A percentile compares a stretch with the other conserved stretches of the same genome.
These are phyloP conservation scores for Pichia exigua DNA, from an alignment of 805 yeast species.

Conservation along the genomic window DNA sequence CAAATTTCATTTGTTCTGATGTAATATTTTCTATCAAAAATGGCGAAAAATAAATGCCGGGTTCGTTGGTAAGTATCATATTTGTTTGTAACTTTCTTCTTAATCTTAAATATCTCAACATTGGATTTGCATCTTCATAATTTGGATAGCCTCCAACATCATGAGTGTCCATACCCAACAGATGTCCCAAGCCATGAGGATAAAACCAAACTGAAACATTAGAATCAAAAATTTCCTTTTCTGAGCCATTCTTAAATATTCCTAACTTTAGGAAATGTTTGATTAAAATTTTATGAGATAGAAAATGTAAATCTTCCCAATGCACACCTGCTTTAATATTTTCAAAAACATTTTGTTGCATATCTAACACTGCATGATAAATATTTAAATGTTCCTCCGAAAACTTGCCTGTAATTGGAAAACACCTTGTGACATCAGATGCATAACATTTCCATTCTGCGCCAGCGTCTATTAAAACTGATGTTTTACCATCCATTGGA, in stretches of 20 bases:
- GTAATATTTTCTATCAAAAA: constrained; percentile 48
- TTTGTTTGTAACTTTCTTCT: constrained; percentile 63
- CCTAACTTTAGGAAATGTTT: constrained; percentile 67
- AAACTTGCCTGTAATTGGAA: constrained; percentile 89
- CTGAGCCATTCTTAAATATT: constrained; percentile 50
- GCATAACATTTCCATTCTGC: constrained; percentile 95
- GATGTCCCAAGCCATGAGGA: constrained; percentile 95
- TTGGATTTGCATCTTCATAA: constrained; percentile 75
- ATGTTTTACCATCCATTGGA: constrained; percentile 44
- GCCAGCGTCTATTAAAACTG: constrained; percentile 89
- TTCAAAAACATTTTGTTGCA: constrained; percentile 72
- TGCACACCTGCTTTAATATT: constrained; percentile 68
- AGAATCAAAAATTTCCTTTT: constrained; percentile 61
- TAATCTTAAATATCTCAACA: constrained; percentile 69
- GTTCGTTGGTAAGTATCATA: constrained; percentile 92
- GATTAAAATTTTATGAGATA: constrained; percentile 73
- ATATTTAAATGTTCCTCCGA: constrained; percentile 78
- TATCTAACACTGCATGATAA: constrained; percentile 68
- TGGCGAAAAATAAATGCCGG: constrained; percentile 88
- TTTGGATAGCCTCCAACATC: constrained; percentile 89
- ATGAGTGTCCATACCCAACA: constrained; percentile 91
- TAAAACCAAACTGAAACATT: constrained; percentile 71
- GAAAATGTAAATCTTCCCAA: constrained; percentile 81
- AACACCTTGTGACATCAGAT: constrained; percentile 89
- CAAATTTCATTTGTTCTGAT: constrained; percentile 44